These are phyloP conservation scores for Mycena indigotica DNA, from an alignment of 768 basidiomycete species.

Conservation along the genomic window DNA sequence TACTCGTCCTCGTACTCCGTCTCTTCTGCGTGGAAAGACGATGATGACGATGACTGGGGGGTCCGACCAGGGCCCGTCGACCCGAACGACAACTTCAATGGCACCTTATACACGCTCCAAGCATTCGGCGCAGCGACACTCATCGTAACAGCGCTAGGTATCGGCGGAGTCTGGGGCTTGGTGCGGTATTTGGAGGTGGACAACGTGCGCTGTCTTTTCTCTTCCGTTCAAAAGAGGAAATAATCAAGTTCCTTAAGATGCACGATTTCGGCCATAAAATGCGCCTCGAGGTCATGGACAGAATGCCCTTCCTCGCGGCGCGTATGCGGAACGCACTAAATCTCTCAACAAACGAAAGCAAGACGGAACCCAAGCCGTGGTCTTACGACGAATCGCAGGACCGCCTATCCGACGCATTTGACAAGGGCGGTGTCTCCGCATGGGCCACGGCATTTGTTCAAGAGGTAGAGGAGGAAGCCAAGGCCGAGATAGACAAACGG, in stretches of 20 bases:
- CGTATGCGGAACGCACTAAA: conserved; percentile 54
- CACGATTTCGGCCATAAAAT: conserved; percentile 10
- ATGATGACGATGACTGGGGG: conserved; percentile 21
- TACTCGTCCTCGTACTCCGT: not conserved
- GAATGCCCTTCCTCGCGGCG: conserved; percentile 63
- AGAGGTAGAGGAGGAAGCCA: conserved; percentile 62
- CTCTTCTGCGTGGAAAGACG: conserved; percentile 22
- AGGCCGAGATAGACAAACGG: conserved; percentile 46
- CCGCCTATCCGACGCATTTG: conserved; percentile 57
- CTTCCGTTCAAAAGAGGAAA: conserved; percentile 1
- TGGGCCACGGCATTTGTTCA: conserved; percentile 56
- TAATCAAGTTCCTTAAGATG: too few species aligned
- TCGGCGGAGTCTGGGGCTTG: conserved; percentile 48
- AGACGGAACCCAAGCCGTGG: conserved; percentile 46
- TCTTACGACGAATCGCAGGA: conserved; percentile 55
- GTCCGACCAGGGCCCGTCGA: conserved; percentile 13
- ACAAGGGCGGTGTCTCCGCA: conserved; percentile 55
- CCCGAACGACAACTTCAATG: conserved; percentile 44
- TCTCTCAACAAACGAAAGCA: conserved; percentile 11
- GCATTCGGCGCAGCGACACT: conserved; percentile 69
- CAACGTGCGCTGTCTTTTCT: conserved; percentile 45
- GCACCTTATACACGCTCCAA: conserved; percentile 56
- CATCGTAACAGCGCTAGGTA: conserved; percentile 53
- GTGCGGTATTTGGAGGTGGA: conserved; percentile 55
- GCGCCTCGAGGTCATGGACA: conserved; percentile 6